phyloP scores from a whole-genome alignment of 1,284 basidiomycete genomes.

The Cutaneotrichosporon cutaneum region DNA sequence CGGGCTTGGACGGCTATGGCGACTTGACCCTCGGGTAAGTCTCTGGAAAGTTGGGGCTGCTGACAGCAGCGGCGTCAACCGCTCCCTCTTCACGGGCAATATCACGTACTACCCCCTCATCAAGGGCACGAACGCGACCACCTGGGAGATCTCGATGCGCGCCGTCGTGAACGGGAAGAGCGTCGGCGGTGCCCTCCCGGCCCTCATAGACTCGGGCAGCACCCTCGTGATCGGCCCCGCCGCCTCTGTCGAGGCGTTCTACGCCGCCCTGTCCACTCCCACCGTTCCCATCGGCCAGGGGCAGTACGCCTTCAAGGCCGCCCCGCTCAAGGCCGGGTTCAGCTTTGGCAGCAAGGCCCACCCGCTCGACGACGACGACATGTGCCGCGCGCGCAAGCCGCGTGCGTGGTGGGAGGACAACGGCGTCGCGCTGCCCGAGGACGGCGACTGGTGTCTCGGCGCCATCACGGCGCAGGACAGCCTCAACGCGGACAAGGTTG shows the following conservation, averaged over 20 bases:
- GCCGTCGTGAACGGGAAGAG: not conserved
- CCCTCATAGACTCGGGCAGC: constrained; percentile 30
- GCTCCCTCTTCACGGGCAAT: constrained; percentile 5
- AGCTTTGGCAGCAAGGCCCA: constrained; percentile 11
- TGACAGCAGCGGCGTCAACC: not conserved
- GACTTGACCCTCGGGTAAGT: constrained; percentile 1
- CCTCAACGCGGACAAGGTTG: not conserved
- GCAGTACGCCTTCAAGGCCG: not conserved
- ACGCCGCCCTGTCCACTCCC: constrained; percentile 23
- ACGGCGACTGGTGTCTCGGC: not conserved
- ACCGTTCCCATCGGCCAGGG: not conserved
- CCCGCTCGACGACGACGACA: constrained; percentile 9
- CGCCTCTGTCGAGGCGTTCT: constrained; percentile 22
- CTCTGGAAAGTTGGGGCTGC: not conserved
- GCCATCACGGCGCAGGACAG: not conserved
- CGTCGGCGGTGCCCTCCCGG: not conserved
- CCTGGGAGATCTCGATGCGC: not conserved
- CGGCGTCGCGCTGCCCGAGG: not conserved
- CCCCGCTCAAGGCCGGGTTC: not conserved
- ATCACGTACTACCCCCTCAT: constrained; percentile 52
- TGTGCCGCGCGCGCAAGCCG: not conserved
- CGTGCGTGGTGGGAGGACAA: not conserved
- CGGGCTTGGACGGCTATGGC: not conserved
- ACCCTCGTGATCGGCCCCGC: constrained; percentile 29
- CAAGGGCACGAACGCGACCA: not conserved